Evolutionary conservation across 805 yeast species (phyloP), one percentile per base, ranked within the genome.

Genomic region (Cyberlindnera japonica): DNA sequence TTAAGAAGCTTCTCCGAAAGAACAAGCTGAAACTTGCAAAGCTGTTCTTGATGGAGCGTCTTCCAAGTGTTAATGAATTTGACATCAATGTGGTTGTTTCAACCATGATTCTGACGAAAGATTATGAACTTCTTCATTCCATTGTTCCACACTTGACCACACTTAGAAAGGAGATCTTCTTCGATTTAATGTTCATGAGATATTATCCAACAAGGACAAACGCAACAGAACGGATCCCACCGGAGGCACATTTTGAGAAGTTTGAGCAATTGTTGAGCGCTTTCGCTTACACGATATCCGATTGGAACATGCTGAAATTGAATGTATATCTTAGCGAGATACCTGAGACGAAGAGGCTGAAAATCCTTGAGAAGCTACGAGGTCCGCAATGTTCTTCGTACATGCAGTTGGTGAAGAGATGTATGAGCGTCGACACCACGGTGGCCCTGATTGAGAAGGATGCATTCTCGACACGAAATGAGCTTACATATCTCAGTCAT

Each of bases 321-420:
- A 19, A 29, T 16, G 22, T 24, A 4, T 40, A 24, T 19, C 19
- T 46, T 20, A 12, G 12, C 11, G 9, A 20, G 4, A 23, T 46
- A 9, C 50, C 50, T 8, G 36, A 35, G 21, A 12, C 8, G 4
- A 90, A 87, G 55, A 90, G 90, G 81, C 78, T 77, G 58, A 95
- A 86, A 14, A 79, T 96, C 15, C 65, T 91, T 50, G 95, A 89
- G 17, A 84, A 83, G 69, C 86, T 91, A 63, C 88, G 88, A 64
- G 74, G 84, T n/a, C 75, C 90, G 58, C 86, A 37, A 5, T 14
- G 33, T 16, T 3, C 22, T 20, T 17, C 35, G 13, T 45, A 26
- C n/a, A 3, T 29, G 3, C 4, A 9, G 3, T 15, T 45, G 28
- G 16, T 45, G 13, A 32, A 25, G 16, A 13, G 41, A 15, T 35